Conservation (phyloP, 1,139 yeast species). For the Taphrina pruni region DNA sequence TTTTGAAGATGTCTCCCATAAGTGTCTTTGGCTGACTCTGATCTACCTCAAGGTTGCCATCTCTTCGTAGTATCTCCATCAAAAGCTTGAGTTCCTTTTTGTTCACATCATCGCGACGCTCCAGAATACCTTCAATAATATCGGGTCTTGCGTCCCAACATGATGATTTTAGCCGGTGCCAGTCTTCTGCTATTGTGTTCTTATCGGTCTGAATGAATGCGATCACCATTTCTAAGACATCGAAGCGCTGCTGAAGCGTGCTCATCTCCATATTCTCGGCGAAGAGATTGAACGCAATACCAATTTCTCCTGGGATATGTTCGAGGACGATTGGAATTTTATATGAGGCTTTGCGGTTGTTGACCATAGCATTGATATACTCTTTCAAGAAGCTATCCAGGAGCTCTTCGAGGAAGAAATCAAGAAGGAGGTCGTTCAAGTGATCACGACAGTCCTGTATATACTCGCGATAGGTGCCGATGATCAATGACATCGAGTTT, state of each 20-base stretch:
- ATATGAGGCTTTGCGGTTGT: slow-evolving; percentile 47
- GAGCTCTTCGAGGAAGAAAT: slow-evolving; percentile 60
- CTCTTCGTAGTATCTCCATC: slow-evolving; percentile 27
- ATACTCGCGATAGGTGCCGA: slow-evolving; percentile 52
- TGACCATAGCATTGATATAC: slow-evolving; percentile 58
- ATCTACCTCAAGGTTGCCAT: slow-evolving; percentile 8
- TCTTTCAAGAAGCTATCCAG: slow-evolving; percentile 59
- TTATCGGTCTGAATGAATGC: slow-evolving; percentile 38
- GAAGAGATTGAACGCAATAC: slow-evolving; percentile 41
- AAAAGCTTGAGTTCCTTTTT: slow-evolving; percentile 35
- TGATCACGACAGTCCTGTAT: slow-evolving; percentile 56
- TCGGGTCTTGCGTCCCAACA: slow-evolving; percentile 43
- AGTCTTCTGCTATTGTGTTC: slow-evolving; percentile 36
- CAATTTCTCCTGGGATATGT: slow-evolving; percentile 43
- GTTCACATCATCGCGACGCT: slow-evolving; percentile 40
- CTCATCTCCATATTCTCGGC: slow-evolving; percentile 40
- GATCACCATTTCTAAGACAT: slow-evolving; percentile 41
- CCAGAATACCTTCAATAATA: slow-evolving; percentile 40
- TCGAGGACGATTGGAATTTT: slow-evolving; percentile 41
- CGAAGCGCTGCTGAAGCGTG: slow-evolving; percentile 39
- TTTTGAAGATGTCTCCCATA: slow-evolving; percentile 14
- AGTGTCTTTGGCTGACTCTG: slow-evolving; percentile 15
- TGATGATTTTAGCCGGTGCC: slow-evolving; percentile 29
- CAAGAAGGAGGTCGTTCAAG: slow-evolving; percentile 60
- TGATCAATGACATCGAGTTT: slow-evolving; percentile 49